These are phyloP conservation scores for Phytophthora foliorum DNA, from an alignment of 352 stramenopile species.

Conservation along the genomic window DNA sequence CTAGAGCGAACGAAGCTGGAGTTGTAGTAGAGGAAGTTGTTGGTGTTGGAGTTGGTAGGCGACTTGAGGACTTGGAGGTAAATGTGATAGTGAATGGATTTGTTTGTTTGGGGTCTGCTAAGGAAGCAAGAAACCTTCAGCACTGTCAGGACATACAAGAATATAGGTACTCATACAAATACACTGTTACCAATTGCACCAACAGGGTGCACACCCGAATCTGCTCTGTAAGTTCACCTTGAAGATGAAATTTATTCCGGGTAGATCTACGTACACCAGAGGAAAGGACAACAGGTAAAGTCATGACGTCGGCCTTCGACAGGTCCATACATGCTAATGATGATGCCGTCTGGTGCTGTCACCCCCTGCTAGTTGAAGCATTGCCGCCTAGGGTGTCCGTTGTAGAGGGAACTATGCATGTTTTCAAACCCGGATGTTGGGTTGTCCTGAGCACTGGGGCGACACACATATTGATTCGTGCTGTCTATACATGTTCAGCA, in stretches of 20 bases:
- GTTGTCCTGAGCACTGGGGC: neutral
- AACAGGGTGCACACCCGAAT: neutral
- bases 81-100: neutral
- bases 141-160: conserved; percentile 9
- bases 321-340: neutral
- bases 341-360: neutral
- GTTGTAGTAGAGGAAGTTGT: neutral
- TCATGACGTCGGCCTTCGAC: neutral
- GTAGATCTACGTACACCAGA: too few relatives aligned
- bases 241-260: neutral
- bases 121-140: conserved; percentile 21
- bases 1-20: neutral
- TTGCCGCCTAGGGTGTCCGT: neutral
- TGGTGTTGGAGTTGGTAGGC: neutral
- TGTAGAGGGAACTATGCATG: neutral
- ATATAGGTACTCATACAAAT: conserved; percentile 1
- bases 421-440: neutral
- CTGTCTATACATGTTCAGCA: neutral
- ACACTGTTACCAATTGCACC: neutral
- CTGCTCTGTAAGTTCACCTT: neutral
- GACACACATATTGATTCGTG: neutral
- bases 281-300: too few relatives aligned
- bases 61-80: neutral
- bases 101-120: conserved; percentile 13
- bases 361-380: neutral